Conservation (phyloP, 495 filamentous ascomycete species). For the Polyplosphaeria fusca region DNA sequence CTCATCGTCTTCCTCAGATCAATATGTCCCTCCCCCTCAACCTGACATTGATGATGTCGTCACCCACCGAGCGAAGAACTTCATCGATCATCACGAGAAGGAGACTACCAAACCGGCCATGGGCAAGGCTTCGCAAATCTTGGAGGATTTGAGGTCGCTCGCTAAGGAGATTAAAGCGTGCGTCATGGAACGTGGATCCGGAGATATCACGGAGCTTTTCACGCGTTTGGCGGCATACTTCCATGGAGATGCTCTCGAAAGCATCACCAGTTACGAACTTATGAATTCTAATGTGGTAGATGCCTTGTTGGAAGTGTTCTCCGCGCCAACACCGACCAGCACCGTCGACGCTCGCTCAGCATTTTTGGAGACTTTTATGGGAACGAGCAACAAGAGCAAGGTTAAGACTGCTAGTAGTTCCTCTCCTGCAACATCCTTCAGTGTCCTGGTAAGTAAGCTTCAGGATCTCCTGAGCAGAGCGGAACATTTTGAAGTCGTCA, state of each 20-base stretch:
- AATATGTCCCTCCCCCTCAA: slow-evolving; percentile 47
- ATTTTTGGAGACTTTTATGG: slow-evolving; percentile 97
- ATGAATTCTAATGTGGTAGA: slow-evolving; percentile 85
- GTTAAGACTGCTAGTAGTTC: slow-evolving; percentile 60
- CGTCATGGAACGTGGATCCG: slow-evolving; percentile 57
- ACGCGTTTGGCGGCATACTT: slow-evolving; percentile 79
- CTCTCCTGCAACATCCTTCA: slow-evolving; percentile 76
- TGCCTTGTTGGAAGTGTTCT: slow-evolving; percentile 77
- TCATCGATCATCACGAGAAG: slow-evolving; percentile 78
- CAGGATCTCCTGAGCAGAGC: slow-evolving; percentile 94
- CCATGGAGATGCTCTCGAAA: slow-evolving; percentile 79
- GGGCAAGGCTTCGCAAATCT: slow-evolving; percentile 70
- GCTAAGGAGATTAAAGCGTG: slow-evolving; percentile 66
- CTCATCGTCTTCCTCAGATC: slow-evolving; percentile 52
- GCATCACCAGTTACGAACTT: slow-evolving; percentile 94
- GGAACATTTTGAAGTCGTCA: slow-evolving; percentile 96
- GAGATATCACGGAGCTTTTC: slow-evolving; percentile 64
- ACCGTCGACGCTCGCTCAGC: slow-evolving; percentile 66
- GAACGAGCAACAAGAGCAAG: slow-evolving; percentile 51
- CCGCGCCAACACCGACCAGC: slow-evolving; percentile 46
- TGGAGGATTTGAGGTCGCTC: slow-evolving; percentile 67
- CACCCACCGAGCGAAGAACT: slow-evolving; percentile 68
- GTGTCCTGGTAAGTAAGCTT: slow-evolving; percentile 86
- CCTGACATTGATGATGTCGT: slow-evolving; percentile 71
- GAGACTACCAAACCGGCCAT: slow-evolving; percentile 66